Conservation (phyloP, 768 basidiomycete genomes). For the Amanita polypyramis region DNA sequence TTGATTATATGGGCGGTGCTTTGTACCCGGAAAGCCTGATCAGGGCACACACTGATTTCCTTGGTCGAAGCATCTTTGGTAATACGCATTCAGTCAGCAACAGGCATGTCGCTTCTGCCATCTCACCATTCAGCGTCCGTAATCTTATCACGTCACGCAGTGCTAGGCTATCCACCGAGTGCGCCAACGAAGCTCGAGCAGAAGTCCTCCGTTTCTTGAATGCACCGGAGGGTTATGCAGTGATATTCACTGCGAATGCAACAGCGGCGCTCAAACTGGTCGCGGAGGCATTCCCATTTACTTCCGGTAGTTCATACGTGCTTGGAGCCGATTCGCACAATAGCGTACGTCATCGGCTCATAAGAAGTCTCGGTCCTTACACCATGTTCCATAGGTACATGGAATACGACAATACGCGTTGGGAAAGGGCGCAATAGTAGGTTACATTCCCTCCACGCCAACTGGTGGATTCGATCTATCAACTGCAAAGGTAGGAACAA, state of each 20-base stretch:
- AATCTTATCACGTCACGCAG: slow-evolving; percentile 27
- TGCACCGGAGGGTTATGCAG: slow-evolving; percentile 67
- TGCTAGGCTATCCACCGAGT: slow-evolving; percentile 58
- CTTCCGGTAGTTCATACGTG: slow-evolving; percentile 44
- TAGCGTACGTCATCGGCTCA: slow-evolving; percentile 34
- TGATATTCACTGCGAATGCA: slow-evolving; percentile 76
- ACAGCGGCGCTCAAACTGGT: slow-evolving; percentile 73
- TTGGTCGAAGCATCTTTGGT: slow-evolving; percentile 56
- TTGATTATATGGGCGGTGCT: slow-evolving; percentile 82
- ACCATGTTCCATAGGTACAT: slow-evolving; percentile 30
- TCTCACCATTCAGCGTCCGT: slow-evolving; percentile 9
- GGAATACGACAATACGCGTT: slow-evolving; percentile 68
- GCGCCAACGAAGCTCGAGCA: slow-evolving; percentile 57
- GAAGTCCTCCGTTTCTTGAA: slow-evolving; percentile 71
- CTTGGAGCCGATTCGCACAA: slow-evolving; percentile 77
- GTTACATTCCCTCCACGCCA: slow-evolving; percentile 54
- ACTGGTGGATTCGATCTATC: slow-evolving; percentile 54
- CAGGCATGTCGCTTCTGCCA: slow-evolving; percentile 32
- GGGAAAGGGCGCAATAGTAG: slow-evolving; percentile 41
- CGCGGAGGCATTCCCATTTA: slow-evolving; percentile 73
- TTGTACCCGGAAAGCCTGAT: slow-evolving; percentile 74
- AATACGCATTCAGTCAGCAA: slow-evolving; percentile 82
- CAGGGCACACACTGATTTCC: slow-evolving; percentile 57
- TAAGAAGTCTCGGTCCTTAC: not conserved
- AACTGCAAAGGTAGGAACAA: slow-evolving; percentile 43